Evolutionary conservation across 202 grass and related monocot genomes (phyloP).

Genomic region (Carex sylvatica): DNA sequence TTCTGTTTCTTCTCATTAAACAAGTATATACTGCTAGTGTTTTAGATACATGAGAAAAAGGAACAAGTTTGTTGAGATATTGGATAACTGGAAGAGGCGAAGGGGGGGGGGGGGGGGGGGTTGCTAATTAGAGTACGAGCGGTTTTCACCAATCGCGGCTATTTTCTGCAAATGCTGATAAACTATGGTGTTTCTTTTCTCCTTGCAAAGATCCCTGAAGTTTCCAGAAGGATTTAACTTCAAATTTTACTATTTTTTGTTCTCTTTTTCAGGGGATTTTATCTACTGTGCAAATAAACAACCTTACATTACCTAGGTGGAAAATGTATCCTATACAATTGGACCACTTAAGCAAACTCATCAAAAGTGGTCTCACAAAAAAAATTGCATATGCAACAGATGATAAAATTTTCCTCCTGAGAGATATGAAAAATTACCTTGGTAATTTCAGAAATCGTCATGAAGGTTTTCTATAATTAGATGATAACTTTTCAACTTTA

Average conservation of each 20-base stretch:
- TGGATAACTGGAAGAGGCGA: neutral
- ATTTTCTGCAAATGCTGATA: constrained; percentile 6
- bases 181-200: neutral
- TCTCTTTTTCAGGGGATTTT: constrained; percentile 74
- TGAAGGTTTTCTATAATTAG: constrained; percentile 39
- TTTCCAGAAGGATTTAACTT: neutral
- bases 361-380: constrained; percentile 42
- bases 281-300: constrained; percentile 67
- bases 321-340: constrained; percentile 68
- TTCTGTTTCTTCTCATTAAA: constrained; percentile 1
- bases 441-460: constrained; percentile 16
- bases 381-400: constrained; percentile 36
- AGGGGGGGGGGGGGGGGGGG: neutral
- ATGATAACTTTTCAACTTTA: constrained; percentile 2
- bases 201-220: neutral
- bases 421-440: constrained; percentile 27
- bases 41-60: neutral
- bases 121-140: neutral
- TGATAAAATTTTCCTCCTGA: constrained; percentile 26
- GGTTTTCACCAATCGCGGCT: neutral
- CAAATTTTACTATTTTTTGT: neutral
- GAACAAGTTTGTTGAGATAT: neutral
- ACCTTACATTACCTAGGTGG: constrained; percentile 54
- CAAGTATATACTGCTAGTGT: neutral
- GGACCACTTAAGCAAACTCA: constrained; percentile 37